Evolutionary conservation across 2,329 filamentous ascomycete species (phyloP), one percentile per base, ranked within the genome.

Genomic region (Colletotrichum costaricense): DNA sequence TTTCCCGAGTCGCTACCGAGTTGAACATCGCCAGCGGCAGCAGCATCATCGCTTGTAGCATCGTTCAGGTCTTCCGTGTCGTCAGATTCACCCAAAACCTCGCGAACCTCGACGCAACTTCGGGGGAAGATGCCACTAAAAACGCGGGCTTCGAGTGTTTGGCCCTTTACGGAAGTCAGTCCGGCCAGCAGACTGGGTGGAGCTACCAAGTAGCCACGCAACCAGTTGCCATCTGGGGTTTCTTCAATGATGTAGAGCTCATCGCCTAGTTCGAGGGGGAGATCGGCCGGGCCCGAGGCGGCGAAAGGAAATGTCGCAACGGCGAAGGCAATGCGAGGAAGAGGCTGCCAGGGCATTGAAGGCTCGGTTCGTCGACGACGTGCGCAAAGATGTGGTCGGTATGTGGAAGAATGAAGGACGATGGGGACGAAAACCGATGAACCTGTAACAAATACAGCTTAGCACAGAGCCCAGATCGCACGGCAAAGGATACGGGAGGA

Each of bases 201-300:
- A 75, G 97, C 95, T 77, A 99, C 93, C 73, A 99, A 89, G 84
- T 99, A 99, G 72, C 97, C 97, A 67, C 97, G 93, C 83, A 96
- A 93, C 97, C 97, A 99, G 81, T 94, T 91, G 79, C 93, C 94
- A 84, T 97, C 91, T 26, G 95, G 93, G 52, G 96, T 97, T 84
- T 98, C 95, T 84, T 98, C 96, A 81, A 99, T 98, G 77, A 99
- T 97, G 85, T 99, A 99, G 76, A 99, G 88, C 85, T 99, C 97
- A 89, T 99, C 97, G 82, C 97, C 97, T 76, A 99, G 94, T 84
- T 99, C 95, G 81, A 99, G 93, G 11, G 97, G 97, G 24, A 99
- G 92, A 84, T 99, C 97, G 82, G 95, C 94, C 67, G 95, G 91
- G 76, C 93, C 93, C 73, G 94, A 93, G 74, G 97, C 94, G 78